Evolutionary conservation across 1,139 yeast genomes (phyloP), one percentile per base, ranked within the genome.

Genomic region (Suhomyces panamericanus): DNA sequence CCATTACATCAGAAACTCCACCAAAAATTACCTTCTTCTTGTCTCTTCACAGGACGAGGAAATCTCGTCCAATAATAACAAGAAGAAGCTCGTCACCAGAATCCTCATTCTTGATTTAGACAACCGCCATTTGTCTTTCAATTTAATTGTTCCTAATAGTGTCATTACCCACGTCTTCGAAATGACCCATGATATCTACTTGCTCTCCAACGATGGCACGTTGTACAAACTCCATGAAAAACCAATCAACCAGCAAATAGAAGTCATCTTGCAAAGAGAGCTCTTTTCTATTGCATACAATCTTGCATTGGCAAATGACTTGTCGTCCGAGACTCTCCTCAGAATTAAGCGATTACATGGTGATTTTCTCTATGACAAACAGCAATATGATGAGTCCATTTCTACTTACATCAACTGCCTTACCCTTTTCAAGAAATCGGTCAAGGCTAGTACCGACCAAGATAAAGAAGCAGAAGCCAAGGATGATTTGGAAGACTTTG

Each of bases 141-240:
- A 80, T 48, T 78, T 84, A 39, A 79, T 87, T 28, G 75, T 90
- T 30, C 78, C 95, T 0, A 79, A 81, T 35, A 77, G 83, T 12
- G 74, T 86, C 2, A 71, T 78, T 14, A 81, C 80, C 28, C 62
- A 67, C 46, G 70, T 84, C 0, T 78, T 85, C 47, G 62, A 64
- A 27, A 66, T 79, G 54, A 78, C 85, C 78, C 76, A 70, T 24
- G 81, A 78, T 43, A 57, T 87, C 10, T 83, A 74, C 53, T 66
- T 88, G 13, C 64, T 91, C 13, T 80, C 90, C 2, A 70, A 84
- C 2, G 96, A 90, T 60, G 97, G 97, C 0, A 66, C 86, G 6
- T 66, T 93, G 6, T 83, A 85, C 57, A 77, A 76, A 49, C 64
- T 90, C 24, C 81, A 77, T 40, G 96, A 88, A 60, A 85, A 85